phyloP scores from a whole-genome alignment of 1,139 yeast species.

The Meyerozyma smithsonii region DNA sequence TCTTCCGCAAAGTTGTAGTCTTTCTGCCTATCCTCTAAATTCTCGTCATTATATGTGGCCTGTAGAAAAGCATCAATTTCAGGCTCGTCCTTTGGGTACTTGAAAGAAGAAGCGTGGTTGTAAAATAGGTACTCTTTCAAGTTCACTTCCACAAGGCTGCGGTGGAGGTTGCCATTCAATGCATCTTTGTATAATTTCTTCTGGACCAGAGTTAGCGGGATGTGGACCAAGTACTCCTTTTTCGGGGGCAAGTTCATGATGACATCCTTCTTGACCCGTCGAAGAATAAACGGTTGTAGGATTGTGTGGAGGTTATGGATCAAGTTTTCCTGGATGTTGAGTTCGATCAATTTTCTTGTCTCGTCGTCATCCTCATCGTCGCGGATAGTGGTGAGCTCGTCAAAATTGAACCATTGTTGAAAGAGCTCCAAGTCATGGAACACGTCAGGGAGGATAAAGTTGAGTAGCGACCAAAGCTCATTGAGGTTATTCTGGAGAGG shows the following conservation, averaged over 20 bases:
- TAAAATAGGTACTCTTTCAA: conserved; percentile 42
- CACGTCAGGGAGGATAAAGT: conserved; percentile 86
- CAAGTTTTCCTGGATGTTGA: conserved; percentile 60
- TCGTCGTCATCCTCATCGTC: conserved; percentile 19
- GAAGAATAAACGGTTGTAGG: conserved; percentile 76
- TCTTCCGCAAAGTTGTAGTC: conserved; percentile 17
- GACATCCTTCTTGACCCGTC: conserved; percentile 77
- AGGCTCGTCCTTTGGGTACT: conserved; percentile 12
- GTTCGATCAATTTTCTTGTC: conserved; percentile 44
- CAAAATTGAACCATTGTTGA: conserved; percentile 90
- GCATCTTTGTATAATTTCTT: conserved; percentile 59
- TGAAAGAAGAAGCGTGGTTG: conserved; percentile 22
- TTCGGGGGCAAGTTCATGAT: conserved; percentile 71
- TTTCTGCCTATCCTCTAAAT: not conserved
- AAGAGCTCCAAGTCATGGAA: conserved; percentile 85
- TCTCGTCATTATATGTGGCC: conserved; percentile 14
- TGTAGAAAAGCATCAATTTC: conserved; percentile 39
- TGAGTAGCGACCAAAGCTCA: conserved; percentile 86
- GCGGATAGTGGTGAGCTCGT: conserved; percentile 42
- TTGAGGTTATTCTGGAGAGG: conserved; percentile 86
- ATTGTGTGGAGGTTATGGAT: conserved; percentile 80
- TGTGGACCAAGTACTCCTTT: conserved; percentile 78
- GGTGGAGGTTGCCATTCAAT: conserved; percentile 40
- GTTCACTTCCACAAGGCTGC: conserved; percentile 37
- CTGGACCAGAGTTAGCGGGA: conserved; percentile 63